Conservation (phyloP, 2,329 filamentous ascomycete genomes). For the Aspergillus arachidicola region DNA sequence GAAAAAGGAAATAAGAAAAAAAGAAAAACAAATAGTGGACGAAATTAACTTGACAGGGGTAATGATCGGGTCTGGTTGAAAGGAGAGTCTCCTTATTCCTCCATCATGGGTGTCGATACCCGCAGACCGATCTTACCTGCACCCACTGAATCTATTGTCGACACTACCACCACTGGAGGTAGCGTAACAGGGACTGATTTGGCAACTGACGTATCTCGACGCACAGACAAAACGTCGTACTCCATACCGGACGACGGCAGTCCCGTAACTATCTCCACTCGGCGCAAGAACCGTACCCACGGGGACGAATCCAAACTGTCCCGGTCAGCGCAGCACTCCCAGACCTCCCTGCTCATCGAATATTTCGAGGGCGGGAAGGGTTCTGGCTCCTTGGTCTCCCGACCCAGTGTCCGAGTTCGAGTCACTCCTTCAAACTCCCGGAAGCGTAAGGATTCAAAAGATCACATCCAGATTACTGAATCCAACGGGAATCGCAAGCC, state of each 20-base stretch:
- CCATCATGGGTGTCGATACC: slow-evolving; percentile 52
- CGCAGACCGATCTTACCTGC: slow-evolving; percentile 53
- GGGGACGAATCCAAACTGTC: slow-evolving; percentile 57
- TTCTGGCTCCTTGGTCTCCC: slow-evolving; percentile 60
- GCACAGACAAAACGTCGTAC: slow-evolving; percentile 54
- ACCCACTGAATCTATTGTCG: slow-evolving; percentile 53
- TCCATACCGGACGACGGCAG: slow-evolving; percentile 61
- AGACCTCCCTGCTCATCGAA: slow-evolving; percentile 90
- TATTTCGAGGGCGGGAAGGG: slow-evolving; percentile 82
- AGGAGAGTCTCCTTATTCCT: slow-evolving; percentile 14
- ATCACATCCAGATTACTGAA: slow-evolving; percentile 86
- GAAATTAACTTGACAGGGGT: slow-evolving; percentile 20
- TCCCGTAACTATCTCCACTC: slow-evolving; percentile 86
- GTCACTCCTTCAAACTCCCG: slow-evolving; percentile 73
- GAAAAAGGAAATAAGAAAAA: slow-evolving; percentile 1
- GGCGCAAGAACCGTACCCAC: slow-evolving; percentile 54
- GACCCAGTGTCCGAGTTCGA: slow-evolving; percentile 78
- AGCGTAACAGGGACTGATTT: slow-evolving; percentile 50
- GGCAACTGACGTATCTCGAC: slow-evolving; percentile 53
- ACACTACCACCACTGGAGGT: slow-evolving; percentile 44
- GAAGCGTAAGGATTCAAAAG: slow-evolving; percentile 59
- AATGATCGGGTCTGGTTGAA: slow-evolving; percentile 41
- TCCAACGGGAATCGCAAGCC: slow-evolving; percentile 72
- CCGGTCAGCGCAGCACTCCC: slow-evolving; percentile 63
- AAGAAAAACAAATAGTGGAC: background rate